Evolutionary conservation across 441 rosid species (phyloP).

Genomic region (Hypseocharis bilobata): DNA sequence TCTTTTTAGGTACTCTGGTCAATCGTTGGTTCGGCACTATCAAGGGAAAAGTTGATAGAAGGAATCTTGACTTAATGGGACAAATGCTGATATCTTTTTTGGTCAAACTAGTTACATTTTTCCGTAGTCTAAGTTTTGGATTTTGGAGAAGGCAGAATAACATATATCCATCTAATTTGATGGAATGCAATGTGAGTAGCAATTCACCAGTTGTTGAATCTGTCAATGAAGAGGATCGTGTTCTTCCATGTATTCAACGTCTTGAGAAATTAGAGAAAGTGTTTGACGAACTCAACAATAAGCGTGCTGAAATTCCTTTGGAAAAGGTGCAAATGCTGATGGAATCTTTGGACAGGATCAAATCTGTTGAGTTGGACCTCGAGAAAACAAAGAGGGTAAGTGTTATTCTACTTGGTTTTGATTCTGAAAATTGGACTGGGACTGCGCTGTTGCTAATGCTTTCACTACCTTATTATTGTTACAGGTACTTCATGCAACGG

Average conservation of each 20-base stretch:
- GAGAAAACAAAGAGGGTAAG: constrained; percentile 80
- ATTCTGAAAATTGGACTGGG: constrained; percentile 5
- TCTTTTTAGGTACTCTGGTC: constrained; percentile 36
- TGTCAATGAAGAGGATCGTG: constrained; percentile 37
- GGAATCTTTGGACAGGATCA: constrained; percentile 82
- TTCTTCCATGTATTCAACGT: constrained; percentile 62
- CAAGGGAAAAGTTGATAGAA: constrained; percentile 42
- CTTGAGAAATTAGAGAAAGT: constrained; percentile 59
- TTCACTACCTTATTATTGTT: constrained; percentile 12
- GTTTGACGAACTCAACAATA: constrained; percentile 51
- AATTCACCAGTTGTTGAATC: constrained; percentile 29
- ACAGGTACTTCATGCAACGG: constrained; percentile 64
- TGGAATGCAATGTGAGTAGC: constrained; percentile 30
- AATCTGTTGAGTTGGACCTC: constrained; percentile 74
- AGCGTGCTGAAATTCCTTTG: constrained; percentile 56
- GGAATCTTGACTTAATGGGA: constrained; percentile 28
- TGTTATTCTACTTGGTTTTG: constrained; percentile 7
- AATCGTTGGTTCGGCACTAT: constrained; percentile 35
- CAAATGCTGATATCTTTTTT: constrained; percentile 38
- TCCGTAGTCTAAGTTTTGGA: constrained; percentile 34
- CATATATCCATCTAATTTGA: constrained; percentile 39
- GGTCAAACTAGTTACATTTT: constrained; percentile 42
- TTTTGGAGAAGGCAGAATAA: constrained; percentile 48
- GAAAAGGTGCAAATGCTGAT: constrained; percentile 74
- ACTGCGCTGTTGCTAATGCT: not conserved